Evolutionary conservation across 768 basidiomycete species (phyloP).

Genomic region (Tricholoma furcatifolium): DNA sequence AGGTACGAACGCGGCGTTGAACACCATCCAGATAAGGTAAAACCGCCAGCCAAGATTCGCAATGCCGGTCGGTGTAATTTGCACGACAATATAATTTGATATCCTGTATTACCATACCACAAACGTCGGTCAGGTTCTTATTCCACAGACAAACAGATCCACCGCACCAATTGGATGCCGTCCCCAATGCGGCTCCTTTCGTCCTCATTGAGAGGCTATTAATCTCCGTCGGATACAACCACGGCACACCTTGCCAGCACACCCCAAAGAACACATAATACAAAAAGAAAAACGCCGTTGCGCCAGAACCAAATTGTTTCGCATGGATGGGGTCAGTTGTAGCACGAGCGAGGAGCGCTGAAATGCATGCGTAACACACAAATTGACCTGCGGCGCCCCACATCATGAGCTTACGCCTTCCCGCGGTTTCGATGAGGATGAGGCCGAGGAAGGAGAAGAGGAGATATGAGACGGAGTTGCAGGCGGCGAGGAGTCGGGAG

Average conservation of each 20-base stretch:
- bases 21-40: conserved; percentile 48
- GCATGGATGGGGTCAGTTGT: conserved; percentile 27
- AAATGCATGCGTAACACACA: conserved; percentile 45
- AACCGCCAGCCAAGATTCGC: conserved; percentile 47
- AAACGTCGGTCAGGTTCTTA: neutral
- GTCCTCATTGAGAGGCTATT: conserved; percentile 50
- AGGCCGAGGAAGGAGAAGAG: conserved; percentile 46
- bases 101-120: conserved; percentile 27
- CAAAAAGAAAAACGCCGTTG: conserved; percentile 48
- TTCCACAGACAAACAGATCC: neutral
- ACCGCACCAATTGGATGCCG: conserved; percentile 45
- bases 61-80: conserved; percentile 47
- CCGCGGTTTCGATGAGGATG: conserved; percentile 45
- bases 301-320: conserved; percentile 37
- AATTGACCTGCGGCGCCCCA: conserved; percentile 52
- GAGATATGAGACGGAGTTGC: conserved; percentile 52
- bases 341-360: conserved; percentile 38
- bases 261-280: conserved; percentile 53
- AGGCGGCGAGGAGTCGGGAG: conserved; percentile 47
- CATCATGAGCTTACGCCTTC: conserved; percentile 51
- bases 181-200: conserved; percentile 47
- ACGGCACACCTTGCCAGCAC: conserved; percentile 53
- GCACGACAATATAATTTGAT: conserved; percentile 50
- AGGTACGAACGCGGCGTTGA: conserved; percentile 48
- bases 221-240: conserved; percentile 52